Evolutionary conservation across 176 grass and related monocot genomes (phyloP).

Genomic region (Chrysopogon serrulatus): DNA sequence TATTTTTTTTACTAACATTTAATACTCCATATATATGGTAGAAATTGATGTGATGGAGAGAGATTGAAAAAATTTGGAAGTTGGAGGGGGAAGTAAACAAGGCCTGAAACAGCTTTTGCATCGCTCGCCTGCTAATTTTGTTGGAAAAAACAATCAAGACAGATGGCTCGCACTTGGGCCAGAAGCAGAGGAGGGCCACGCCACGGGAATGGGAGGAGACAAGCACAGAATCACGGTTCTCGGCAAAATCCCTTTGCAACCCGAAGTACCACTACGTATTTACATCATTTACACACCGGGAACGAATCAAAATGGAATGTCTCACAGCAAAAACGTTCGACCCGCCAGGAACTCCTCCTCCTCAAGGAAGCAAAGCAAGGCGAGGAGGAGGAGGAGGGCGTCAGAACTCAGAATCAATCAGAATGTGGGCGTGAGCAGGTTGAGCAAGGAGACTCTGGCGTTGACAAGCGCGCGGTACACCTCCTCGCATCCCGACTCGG

Average conservation of each 20-base stretch:
- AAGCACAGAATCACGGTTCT: not conserved
- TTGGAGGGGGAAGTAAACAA: too few species aligned
- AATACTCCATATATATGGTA: too few species aligned
- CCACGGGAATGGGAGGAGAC: not conserved
- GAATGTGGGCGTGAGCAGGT: constrained; percentile 61
- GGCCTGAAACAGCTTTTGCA: not conserved
- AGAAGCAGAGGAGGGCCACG: not conserved
- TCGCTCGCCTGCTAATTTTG: not conserved
- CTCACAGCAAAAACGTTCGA: constrained; percentile 2
- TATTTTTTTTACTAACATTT: too few species aligned
- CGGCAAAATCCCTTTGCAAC: constrained; percentile 5
- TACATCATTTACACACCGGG: constrained; percentile 44
- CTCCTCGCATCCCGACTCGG: constrained; percentile 47
- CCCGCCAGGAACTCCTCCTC: not conserved
- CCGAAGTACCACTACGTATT: not conserved
- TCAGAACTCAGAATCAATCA: constrained; percentile 6
- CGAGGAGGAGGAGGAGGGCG: not conserved
- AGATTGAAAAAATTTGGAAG: too few species aligned
- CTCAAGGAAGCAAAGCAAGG: too few species aligned
- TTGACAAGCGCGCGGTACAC: constrained; percentile 65
- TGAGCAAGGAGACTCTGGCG: constrained; percentile 67
- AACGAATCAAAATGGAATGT: constrained; percentile 34
- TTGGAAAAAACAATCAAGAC: too few species aligned
- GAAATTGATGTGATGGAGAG: too few species aligned
- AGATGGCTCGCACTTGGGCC: not conserved